Base-by-base conservation (phyloP, 2,329 filamentous ascomycete species). In the Emericellopsis atlantica region DNA sequence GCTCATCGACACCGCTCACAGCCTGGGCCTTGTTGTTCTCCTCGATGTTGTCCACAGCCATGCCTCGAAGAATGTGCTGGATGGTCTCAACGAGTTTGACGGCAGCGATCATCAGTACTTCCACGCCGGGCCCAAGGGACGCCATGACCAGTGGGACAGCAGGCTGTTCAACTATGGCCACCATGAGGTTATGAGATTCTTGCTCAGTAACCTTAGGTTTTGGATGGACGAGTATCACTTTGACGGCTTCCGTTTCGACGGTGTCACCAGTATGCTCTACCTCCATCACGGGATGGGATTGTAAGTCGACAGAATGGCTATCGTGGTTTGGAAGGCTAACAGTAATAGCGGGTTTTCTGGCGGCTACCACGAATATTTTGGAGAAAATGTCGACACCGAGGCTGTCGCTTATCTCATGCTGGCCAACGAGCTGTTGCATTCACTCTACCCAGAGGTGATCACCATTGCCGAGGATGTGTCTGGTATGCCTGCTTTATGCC, bases 191-290 rank as follows among this genome's bases (percentile, higher is more conserved):
- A 61, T 96, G 57, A 78, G 92, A n/a, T 98, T 98, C 64, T 68
- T 98, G 36, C 70, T 98, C 22, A 95, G 89, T 60, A 98, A 98
- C 58, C 65, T 98, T 43, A 77, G 90, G 21, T 98, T 95, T 67
- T 98, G 92, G 89, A 96, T 98, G 89, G 90, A 96, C 43, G 89
- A 95, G 63, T 98, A 95, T 55, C 69, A 79, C 33, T 96, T 98
- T 56, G 92, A 98, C 56, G 92, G 92, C 21, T 98, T 96, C 73
- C 79, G 92, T 34, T 98, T 98, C 53, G 92, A 98, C 51, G 92
- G 92, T 48, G 92, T 98, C 40, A 98, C 92, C 2, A 95, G 89
- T 65, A 98, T 98, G 88, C 80, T 98, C 43, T 98, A 98, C 61
- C 67, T 70, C 14, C 92, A 98, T 57, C 92, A 98, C 57, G 92